Evolutionary conservation across 106 monocot genomes (phyloP).

Genomic region (Amphibolis antarctica): DNA sequence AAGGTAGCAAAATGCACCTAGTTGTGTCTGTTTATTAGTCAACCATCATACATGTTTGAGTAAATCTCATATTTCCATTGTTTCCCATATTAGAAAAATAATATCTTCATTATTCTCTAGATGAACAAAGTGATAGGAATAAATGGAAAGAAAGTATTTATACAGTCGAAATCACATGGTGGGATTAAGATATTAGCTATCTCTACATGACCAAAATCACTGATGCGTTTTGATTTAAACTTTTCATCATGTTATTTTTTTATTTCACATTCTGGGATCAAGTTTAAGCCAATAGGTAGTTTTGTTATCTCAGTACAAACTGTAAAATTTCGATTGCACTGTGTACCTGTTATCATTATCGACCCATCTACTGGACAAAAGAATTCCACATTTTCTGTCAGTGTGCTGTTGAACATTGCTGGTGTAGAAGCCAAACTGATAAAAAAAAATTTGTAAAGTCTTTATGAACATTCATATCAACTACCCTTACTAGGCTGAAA

Average conservation of each 20-base stretch:
- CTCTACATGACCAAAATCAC: no score
- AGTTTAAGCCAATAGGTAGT: background rate
- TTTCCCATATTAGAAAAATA: no score
- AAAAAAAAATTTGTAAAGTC: background rate
- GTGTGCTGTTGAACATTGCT: conserved; percentile 98
- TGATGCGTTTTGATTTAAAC: background rate
- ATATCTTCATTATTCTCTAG: no score
- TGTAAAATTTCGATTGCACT: conserved; percentile 13
- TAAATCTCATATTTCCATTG: no score
- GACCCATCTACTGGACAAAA: conserved; percentile 90
- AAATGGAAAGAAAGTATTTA: no score
- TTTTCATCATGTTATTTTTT: background rate
- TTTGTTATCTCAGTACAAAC: background rate
- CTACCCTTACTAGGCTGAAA: background rate
- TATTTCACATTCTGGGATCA: background rate
- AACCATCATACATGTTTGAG: no score
- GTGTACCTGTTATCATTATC: conserved; percentile 94
- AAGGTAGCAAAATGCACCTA: no score
- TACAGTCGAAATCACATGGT: no score
- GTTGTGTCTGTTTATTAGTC: no score
- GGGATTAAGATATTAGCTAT: no score
- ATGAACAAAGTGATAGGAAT: no score
- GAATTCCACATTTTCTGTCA: conserved; percentile 64
- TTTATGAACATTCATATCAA: background rate
- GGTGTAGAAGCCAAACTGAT: conserved; percentile 94